Base-by-base conservation (phyloP, 2,329 filamentous ascomycete genomes). In the Daldinia sp. region DNA sequence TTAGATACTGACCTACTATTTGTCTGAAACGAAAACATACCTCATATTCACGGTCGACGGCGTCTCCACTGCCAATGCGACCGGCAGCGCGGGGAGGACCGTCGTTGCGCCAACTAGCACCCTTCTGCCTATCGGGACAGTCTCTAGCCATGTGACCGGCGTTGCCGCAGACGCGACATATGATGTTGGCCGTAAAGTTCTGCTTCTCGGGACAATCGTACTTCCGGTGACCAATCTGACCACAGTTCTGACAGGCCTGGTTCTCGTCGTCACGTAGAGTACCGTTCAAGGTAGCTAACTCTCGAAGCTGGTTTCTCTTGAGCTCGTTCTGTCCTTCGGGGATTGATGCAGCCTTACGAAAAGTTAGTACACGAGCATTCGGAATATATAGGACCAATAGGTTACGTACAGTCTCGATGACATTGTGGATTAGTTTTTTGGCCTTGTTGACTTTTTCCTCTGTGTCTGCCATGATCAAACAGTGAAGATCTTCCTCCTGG, bases 401-500 rank as follows among this genome's bases (percentile, higher is more conserved):
- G 57, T 26, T 26, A 88, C 92, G 85, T 86, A 97, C 95, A 67
- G 96, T 99, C 83, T 99, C 96, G 79, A 99, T 98, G 78, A 99
- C 92, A 74, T 98, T 98, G 83, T 99, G 95, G 72, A 99, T 97
- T 69, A 98, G 84, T 83, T 97, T 94, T 86, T 98, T 99, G 73
- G 96, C 96, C 83, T 98, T 99, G 86, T 97, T 97, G 80, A 99
- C 94, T 85, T 99, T 99, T 71, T 99, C 96, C 84, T 99, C 97
- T 41, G 95, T 98, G 79, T 99, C 96, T 78, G 96, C 96, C 96
- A 99, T 99, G 84, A 99, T 98, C 80, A 99, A 86, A 83, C 96
- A 99, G 83, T 99, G 96, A 65, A 99, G 87, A 81, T 99, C 96
- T 84, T 99, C 96, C 86, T 99, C 96, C 88, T 99, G 96, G 87